Evolutionary conservation across 441 rosid species (phyloP).

Genomic region (Erysimum pusillum): DNA sequence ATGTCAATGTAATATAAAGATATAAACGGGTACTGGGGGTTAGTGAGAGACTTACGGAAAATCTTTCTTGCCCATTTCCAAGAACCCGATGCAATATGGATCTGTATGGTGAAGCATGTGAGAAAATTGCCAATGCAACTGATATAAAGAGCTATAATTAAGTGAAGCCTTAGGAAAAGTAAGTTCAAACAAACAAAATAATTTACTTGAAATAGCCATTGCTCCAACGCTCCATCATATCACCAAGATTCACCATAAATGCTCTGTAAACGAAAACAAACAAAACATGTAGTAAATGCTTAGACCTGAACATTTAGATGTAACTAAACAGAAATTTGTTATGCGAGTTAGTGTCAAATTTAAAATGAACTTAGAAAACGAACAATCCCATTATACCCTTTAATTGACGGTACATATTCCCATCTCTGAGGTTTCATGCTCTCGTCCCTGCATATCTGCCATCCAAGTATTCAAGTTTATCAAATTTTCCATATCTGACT

Average conservation of each 20-base stretch:
- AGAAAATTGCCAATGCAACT: background rate
- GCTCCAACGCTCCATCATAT: slow-evolving; percentile 96
- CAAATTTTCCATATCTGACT: too few relatives aligned
- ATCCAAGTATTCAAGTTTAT: background rate
- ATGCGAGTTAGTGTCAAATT: too few relatives aligned
- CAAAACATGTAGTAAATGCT: too few relatives aligned
- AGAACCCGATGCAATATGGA: background rate
- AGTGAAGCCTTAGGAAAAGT: background rate
- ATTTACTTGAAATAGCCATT: slow-evolving; percentile 83
- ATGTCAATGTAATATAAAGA: background rate
- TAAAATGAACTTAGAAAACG: too few relatives aligned
- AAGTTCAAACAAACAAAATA: background rate
- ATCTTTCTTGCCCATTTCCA: background rate
- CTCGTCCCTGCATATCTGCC: slow-evolving; percentile 84
- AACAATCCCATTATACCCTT: slow-evolving; percentile 59
- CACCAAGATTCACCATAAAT: slow-evolving; percentile 87
- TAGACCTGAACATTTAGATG: too few relatives aligned
- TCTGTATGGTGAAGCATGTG: background rate
- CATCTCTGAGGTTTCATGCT: slow-evolving; percentile 71
- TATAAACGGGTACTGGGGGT: background rate
- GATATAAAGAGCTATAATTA: background rate
- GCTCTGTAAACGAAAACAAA: slow-evolving; percentile 54
- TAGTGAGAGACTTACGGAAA: background rate
- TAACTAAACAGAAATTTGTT: too few relatives aligned
- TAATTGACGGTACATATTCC: slow-evolving; percentile 78